Evolutionary conservation across 352 stramenopile species (phyloP).

Genomic region (Nothophytophthora sp.): DNA sequence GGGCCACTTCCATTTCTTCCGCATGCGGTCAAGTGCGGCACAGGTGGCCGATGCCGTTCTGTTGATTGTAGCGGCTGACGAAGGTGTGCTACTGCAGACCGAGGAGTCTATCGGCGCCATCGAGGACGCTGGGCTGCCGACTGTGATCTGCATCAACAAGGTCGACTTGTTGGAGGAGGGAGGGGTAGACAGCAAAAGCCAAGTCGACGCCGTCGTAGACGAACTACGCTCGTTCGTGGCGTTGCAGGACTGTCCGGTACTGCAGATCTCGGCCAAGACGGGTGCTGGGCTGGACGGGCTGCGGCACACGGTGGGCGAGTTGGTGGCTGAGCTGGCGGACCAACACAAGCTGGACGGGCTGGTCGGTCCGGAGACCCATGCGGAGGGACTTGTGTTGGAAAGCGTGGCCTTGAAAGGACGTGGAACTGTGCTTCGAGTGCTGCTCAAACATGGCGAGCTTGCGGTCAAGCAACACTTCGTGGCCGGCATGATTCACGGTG

Average conservation of each 20-base stretch:
- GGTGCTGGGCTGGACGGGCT: slow-evolving; percentile 59
- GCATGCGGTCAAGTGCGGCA: slow-evolving; percentile 96
- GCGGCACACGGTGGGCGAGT: slow-evolving; percentile 35
- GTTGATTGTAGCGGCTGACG: slow-evolving; percentile 98
- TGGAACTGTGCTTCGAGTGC: slow-evolving; percentile 70
- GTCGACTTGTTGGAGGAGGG: slow-evolving; percentile 59
- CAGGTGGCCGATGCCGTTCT: slow-evolving; percentile 98
- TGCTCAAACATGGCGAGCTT: slow-evolving; percentile 70
- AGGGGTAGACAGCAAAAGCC: slow-evolving; percentile 24
- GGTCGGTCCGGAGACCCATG: slow-evolving; percentile 31
- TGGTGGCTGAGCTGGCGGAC: slow-evolving; percentile 30
- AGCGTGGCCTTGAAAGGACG: slow-evolving; percentile 64
- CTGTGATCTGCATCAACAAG: slow-evolving; percentile 88
- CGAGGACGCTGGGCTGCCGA: slow-evolving; percentile 73
- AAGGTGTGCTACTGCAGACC: slow-evolving; percentile 98
- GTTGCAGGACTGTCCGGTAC: slow-evolving; percentile 65
- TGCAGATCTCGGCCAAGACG: slow-evolving; percentile 81
- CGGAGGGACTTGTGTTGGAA: slow-evolving; percentile 76
- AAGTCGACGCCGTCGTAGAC: slow-evolving; percentile 48
- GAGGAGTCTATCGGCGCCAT: slow-evolving; percentile 94
- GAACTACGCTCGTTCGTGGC: slow-evolving; percentile 82
- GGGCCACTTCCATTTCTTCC: slow-evolving; percentile 99
- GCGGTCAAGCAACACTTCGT: slow-evolving; percentile 78
- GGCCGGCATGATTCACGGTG: slow-evolving; percentile 84
- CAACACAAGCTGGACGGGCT: slow-evolving; percentile 41